Evolutionary conservation across 371 early-diverging fungal genomes (phyloP).

Genomic region (Fennellomyces sp.): DNA sequence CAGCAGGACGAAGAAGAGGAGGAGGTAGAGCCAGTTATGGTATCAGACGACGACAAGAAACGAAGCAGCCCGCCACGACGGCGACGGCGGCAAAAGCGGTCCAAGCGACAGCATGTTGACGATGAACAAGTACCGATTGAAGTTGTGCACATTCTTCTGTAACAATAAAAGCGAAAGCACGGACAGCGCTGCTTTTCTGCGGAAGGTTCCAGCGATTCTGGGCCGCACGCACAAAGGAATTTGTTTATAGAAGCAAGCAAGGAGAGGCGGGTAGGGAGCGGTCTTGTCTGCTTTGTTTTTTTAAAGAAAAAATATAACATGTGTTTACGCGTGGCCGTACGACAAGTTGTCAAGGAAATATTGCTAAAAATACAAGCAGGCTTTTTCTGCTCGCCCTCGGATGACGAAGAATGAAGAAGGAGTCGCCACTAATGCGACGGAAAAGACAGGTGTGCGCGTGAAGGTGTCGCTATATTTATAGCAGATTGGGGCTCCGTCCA

Average conservation of each 20-base stretch:
- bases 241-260: not conserved
- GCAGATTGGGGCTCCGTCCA: not conserved
- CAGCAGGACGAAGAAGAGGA: not conserved
- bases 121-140: constrained; percentile 4
- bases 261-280: not conserved
- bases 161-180: not conserved
- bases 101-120: constrained; percentile 1
- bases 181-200: not conserved
- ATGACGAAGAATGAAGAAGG: constrained; percentile 1
- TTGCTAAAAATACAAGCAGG: constrained; percentile 7
- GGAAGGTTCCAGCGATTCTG: no score
- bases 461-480: not conserved
- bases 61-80: not conserved
- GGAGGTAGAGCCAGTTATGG: not conserved
- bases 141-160: constrained; percentile 6
- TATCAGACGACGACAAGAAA: not conserved
- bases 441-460: not conserved
- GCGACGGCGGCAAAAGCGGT: not conserved
- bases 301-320: not conserved
- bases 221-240: not conserved
- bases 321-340: not conserved
- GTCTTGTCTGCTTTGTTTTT: not conserved
- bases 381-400: not conserved
- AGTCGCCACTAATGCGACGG: not conserved
- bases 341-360: not conserved